Evolutionary conservation across 2,329 filamentous ascomycete genomes (phyloP), one percentile per base, ranked within the genome.

Genomic region (Calonectria hongkongensis): DNA sequence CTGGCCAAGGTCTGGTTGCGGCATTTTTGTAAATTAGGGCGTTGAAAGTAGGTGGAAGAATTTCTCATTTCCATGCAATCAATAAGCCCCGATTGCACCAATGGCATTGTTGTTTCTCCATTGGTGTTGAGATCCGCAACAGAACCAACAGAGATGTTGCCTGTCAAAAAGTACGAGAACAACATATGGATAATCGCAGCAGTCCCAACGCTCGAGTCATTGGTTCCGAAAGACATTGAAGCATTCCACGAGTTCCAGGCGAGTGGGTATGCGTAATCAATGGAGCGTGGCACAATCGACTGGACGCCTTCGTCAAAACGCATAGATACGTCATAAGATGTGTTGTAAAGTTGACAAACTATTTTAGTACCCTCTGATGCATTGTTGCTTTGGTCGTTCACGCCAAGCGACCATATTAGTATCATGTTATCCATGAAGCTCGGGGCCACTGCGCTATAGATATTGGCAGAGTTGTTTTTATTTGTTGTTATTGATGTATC

Each of bases 311-410:
- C 13, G 1, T 60, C 15, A 28, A 60, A 60, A 18, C 3, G 4
- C 15, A 60, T 28, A 1, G 54, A 27, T 18, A 60, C 10, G 13
- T 60, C 54, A 18, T 41, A 60, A 0, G 54, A 60, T 15, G 54
- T 60, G 16, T 60, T 60, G 36, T 60, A 60, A 0, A 60, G 54
- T 28, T 60, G 54, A 18, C 54, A 60, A 18, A 41, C 33, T 36
- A 3, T 36, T 36, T 10, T 33, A 9, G 33, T 12, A 36, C 33
- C 8, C 8, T 36, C 12, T 36, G 33, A 9, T 3, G 10, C 8
- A 13, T 36, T 36, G 33, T 3, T 10, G 33, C 12, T 9, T 10
- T 6, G 3, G 10, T 39, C 15, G 4, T 13, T 58, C 33, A 15
- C 33, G 6, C 51, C 51, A 15, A 6, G 4, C 5, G 33, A 16